Conservation (phyloP, 805 yeast genomes). For the Candida tammaniensis region DNA sequence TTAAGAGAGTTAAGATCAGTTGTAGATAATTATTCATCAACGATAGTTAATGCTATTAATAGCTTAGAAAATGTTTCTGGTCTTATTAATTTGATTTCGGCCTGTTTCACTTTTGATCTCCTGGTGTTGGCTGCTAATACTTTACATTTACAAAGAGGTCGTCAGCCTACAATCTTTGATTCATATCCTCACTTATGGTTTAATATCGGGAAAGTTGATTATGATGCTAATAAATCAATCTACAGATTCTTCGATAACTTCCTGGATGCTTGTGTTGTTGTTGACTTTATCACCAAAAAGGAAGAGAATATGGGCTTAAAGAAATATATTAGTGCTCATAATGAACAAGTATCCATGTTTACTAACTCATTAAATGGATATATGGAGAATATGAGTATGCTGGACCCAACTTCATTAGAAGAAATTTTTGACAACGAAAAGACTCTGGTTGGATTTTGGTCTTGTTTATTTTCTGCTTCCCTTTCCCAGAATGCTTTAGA, state of each 20-base stretch:
- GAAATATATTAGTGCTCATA: slow-evolving; percentile 5
- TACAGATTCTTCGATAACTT: slow-evolving; percentile 4
- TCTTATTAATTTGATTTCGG: slow-evolving; percentile 4
- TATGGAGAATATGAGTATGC: slow-evolving; percentile 24
- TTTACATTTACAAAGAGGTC: slow-evolving; percentile 15
- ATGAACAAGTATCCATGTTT: slow-evolving; percentile 2
- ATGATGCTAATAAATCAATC: slow-evolving; percentile 2
- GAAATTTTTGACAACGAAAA: slow-evolving; percentile 22
- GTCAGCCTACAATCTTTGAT: slow-evolving; percentile 29
- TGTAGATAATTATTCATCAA: slow-evolving; percentile 42
- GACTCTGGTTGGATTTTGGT: slow-evolving; percentile 66
- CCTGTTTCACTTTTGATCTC: slow-evolving; percentile 43
- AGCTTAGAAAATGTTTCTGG: slow-evolving; percentile 16
- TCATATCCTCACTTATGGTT: slow-evolving; percentile 32
- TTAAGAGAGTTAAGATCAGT: slow-evolving; percentile 49
- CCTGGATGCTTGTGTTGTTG: slow-evolving; percentile 6
- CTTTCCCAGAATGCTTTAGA: slow-evolving; percentile 70
- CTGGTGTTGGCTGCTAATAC: slow-evolving; percentile 31
- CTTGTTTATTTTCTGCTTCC: slow-evolving; percentile 66
- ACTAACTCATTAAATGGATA: slow-evolving; percentile 8
- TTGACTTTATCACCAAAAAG: slow-evolving; percentile 9
- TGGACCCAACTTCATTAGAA: slow-evolving; percentile 24
- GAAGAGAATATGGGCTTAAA: slow-evolving; percentile 2
- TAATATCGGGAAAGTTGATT: slow-evolving; percentile 2
- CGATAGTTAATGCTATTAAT: slow-evolving; percentile 17